Conservation (phyloP, 805 yeast species). For the Pichia ethanolica region DNA sequence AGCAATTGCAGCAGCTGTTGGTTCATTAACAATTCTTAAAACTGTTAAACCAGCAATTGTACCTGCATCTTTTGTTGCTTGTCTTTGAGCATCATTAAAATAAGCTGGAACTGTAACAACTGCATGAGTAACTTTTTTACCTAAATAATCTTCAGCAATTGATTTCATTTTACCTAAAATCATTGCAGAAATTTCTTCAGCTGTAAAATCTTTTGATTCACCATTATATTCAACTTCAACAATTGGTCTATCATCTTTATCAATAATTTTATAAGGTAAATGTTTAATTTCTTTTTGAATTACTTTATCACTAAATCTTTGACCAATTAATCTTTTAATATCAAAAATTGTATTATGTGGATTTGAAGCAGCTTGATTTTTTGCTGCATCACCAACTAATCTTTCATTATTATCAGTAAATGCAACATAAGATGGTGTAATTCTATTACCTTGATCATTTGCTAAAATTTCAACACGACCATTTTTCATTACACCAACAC, state of each 20-base stretch:
- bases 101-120: slow-evolving; percentile 92
- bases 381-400: slow-evolving; percentile 95
- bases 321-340: slow-evolving; percentile 91
- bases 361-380: slow-evolving; percentile 97
- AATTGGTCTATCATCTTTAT: slow-evolving; percentile 78
- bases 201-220: slow-evolving; percentile 78
- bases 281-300: slow-evolving; percentile 77
- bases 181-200: slow-evolving; percentile 95
- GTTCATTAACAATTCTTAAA: slow-evolving; percentile 85
- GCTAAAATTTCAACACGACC: slow-evolving; percentile 86
- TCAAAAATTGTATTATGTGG: slow-evolving; percentile 91
- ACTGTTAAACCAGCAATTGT: slow-evolving; percentile 85
- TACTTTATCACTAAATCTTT: slow-evolving; percentile 70
- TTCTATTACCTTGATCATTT: slow-evolving; percentile 97
- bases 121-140: slow-evolving; percentile 77
- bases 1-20: slow-evolving; percentile 97
- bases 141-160: slow-evolving; percentile 87
- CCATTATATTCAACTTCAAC: slow-evolving; percentile 86
- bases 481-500: slow-evolving; percentile 69
- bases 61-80: slow-evolving; percentile 92
- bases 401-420: slow-evolving; percentile 87
- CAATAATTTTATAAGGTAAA: slow-evolving; percentile 77
- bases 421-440: slow-evolving; percentile 94
- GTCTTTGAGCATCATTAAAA: slow-evolving; percentile 91
- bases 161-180: slow-evolving; percentile 84